These are phyloP conservation scores for Miamiensis avidus DNA, from an alignment of 169 alveolate species.

Conservation along the genomic window DNA sequence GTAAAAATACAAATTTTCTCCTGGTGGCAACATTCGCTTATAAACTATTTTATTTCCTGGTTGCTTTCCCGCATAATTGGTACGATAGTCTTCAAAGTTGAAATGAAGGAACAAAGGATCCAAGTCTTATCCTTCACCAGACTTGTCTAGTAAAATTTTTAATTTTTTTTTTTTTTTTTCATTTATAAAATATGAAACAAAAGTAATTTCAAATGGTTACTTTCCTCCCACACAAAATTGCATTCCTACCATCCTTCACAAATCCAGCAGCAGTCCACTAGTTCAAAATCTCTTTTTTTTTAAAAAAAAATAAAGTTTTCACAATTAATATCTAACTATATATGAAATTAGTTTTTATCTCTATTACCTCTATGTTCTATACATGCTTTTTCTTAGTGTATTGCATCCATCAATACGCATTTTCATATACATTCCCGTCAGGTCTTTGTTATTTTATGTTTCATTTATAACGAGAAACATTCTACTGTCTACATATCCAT, in stretches of 20 bases:
- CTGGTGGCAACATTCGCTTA: conserved; percentile 39
- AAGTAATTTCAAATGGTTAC: background rate
- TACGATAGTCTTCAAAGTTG: conserved; percentile 34
- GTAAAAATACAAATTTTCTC: conserved; percentile 20
- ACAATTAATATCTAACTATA: background rate
- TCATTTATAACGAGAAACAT: background rate
- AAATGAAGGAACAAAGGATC: conserved; percentile 47
- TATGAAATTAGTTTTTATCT: background rate
- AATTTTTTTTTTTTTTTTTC: background rate
- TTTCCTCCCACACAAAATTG: conserved; percentile 24
- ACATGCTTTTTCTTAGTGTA: background rate
- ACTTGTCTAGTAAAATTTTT: conserved; percentile 19
- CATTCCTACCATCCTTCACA: conserved; percentile 51
- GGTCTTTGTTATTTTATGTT: background rate
- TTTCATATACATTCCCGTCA: conserved; percentile 23
- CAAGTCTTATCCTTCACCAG: conserved; percentile 17
- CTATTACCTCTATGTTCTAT: background rate
- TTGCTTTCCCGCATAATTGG: conserved; percentile 31
- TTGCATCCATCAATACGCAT: conserved; percentile 17
- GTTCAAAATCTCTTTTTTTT: conserved; percentile 5
- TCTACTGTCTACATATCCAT: conserved; percentile 20
- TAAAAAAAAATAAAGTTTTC: background rate
- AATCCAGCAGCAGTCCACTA: conserved; percentile 46
- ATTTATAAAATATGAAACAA: background rate
- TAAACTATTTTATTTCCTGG: background rate